Evolutionary conservation across 257 asterid genomes (phyloP), one percentile per base, ranked within the genome.

Genomic region (Solanum virginianum): DNA sequence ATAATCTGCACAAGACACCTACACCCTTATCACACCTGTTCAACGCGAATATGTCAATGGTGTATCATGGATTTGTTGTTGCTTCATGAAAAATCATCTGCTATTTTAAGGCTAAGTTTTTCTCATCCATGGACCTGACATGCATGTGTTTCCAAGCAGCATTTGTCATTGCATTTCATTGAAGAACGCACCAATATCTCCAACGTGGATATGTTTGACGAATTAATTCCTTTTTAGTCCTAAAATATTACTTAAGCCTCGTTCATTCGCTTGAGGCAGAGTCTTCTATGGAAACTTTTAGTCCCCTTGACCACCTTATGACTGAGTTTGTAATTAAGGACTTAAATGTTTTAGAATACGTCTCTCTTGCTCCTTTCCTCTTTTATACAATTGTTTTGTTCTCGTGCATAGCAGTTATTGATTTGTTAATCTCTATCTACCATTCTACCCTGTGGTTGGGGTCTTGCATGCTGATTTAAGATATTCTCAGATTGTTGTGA

Each of bases 401-500:
- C 39, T 9, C 17, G 32, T 22, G 36, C 71, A 17, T 54, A 16
- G 17, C 68, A 16, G 17, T 56, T 36, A 14, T 57, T 43, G 12
- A 59, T 74, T 80, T 26, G 16, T 77, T 77, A 49, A 77, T 86
- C 82, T 65, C 14, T 83, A 22, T 82, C 49, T 82, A 69, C 80
- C 85, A 57, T 80, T 83, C 41, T 80, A 74, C 81, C 82, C 60
- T 77, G 85, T 74, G 81, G 60, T 51, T 77, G 13, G 49, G 17
- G 16, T 79, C 47, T 51, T 51, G 63, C 49, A 72, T 84, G 57
- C 80, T 85, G 59, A 85, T 86, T 80, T 59, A 41, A 68, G 56
- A 43, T 87, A 62, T 80, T 88, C 80, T 88, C 83, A 95, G 99
- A 96, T 89, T 96, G 99, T 88, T 94, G 99, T 85, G 99, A 96